These are phyloP conservation scores for Hygrophila difformis DNA, from an alignment of 257 asterid species.

Conservation along the genomic window DNA sequence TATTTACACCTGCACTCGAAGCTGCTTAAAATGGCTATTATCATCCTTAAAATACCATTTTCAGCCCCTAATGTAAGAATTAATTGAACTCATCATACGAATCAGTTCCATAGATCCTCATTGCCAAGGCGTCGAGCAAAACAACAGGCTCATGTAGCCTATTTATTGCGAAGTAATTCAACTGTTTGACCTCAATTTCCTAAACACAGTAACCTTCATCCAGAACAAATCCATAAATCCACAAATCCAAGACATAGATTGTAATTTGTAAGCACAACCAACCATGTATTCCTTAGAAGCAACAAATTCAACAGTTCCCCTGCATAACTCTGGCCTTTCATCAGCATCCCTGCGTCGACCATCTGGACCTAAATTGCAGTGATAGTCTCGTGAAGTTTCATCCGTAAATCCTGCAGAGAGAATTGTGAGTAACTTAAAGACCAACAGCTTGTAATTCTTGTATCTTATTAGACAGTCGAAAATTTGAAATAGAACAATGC, in stretches of 20 bases:
- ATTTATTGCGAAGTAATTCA: no score
- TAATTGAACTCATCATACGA: slow-evolving; percentile 3
- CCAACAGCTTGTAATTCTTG: neutral
- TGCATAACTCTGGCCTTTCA: slow-evolving; percentile 93
- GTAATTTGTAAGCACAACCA: slow-evolving; percentile 35
- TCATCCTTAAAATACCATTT: slow-evolving; percentile 8
- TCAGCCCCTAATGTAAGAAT: slow-evolving; percentile 4
- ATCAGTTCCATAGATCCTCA: slow-evolving; percentile 5
- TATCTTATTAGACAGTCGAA: slow-evolving; percentile 5
- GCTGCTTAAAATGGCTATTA: slow-evolving; percentile 14
- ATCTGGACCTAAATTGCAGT: slow-evolving; percentile 98
- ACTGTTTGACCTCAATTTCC: neutral
- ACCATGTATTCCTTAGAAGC: slow-evolving; percentile 94
- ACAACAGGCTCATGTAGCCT: no score
- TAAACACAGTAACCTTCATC: slow-evolving; percentile 12
- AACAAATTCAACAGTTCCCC: slow-evolving; percentile 98
- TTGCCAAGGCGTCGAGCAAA: neutral
- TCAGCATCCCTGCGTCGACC: slow-evolving; percentile 99
- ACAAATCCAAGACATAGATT: no score
- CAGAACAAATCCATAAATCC: slow-evolving; percentile 12
- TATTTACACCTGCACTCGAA: neutral
- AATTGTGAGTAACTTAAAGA: neutral
- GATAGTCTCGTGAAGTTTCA: slow-evolving; percentile 97
- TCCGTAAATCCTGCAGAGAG: slow-evolving; percentile 73
- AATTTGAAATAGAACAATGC: slow-evolving; percentile 9